Base-by-base conservation (phyloP, 352 stramenopile genomes). In the Pythium scleroteichum region DNA sequence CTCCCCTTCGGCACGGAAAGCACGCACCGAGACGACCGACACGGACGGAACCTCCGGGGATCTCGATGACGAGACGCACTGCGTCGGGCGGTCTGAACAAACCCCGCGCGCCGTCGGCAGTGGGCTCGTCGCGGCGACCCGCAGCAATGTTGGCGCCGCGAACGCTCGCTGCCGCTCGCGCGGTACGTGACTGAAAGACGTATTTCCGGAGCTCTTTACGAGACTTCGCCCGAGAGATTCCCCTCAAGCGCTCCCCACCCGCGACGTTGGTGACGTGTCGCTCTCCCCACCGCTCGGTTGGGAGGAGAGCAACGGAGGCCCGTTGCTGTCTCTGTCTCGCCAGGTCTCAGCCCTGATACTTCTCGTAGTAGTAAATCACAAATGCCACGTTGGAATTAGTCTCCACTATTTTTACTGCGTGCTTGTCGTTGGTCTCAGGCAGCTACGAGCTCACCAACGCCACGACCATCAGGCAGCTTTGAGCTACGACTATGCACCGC, bases 61-160 rank as follows among this genome's bases (percentile, higher is more conserved):
- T 90, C 83, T 92, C 73, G 54, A 87, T 88, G 83, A 92, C 79
- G 81, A 92, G 73, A 92, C 82, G 27, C 52, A 86, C 70, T 87
- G 83, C 83, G 83, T 92, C 83, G 83, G 83, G 81, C 83, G 83
- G 83, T 88, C 83, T 92, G 80, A 92, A 75, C 81, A 87, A 89
- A 76, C 68, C 66, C 68, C 52, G 61, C 52, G 59, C 45, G 53
- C 53, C 47, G 49, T 66, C 42, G 66, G 53, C 33, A 38, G 53
- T 60, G 41, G 57, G 46, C 40, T 63, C 46, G n/a, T n/a, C n/a
- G n/a, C 61, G 48, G 46, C 72, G 66, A 80, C 73, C 78, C 79
- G 79, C 82, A 87, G 82, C 68, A 88, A 92, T 87, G 82, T 88
- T 87, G 76, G 79, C 64, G 45, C 62, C 67, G 66, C 38, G 53